Base-by-base conservation (phyloP, 73 alveolate species). In the Paramecium sonneborni region DNA sequence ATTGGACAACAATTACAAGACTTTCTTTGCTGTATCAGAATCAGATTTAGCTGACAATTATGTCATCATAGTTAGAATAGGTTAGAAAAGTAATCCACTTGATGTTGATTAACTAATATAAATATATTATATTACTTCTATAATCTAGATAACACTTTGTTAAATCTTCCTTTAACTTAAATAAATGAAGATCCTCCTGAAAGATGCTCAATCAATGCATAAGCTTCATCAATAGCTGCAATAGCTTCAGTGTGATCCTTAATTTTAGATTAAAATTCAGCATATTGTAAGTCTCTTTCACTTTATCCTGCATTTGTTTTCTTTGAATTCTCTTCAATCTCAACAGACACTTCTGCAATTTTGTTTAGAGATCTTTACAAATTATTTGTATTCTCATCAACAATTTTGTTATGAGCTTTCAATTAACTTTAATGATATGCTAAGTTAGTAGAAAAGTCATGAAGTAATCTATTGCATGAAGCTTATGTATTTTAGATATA, bases 301-400 rank as follows among this genome's bases (percentile, higher is more conserved):
- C 76, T 43, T 79, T 41, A 34, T 15, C 90, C 90, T 21, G 90
- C 90, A 43, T 79, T 79, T 1, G 90, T 79, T 34, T 79, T 79
- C 72, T 79, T 79, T 24, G 55, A 20, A 43, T 79, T 79, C 28
- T 79, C 90, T 26, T 79, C 90, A 79, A 79, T 79, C 46, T 79
- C 90, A 9, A 79, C 90, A 46, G 90, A 79, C 7, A 79, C 90
- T 79, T 79, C 90, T 10, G 90, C 90, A 43, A 79, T 79, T 39
- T 79, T 79, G 32, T 43, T 79, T 10, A 79, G 52, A 15, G 90
- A 39, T 39, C 90, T 37, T 23, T 79, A 24, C 20, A 79, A 34
- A 46, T 79, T 79, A 12, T 79, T 79, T 3, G 44, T 39, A 23
- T 79, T 79, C n/a, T 79, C 90, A 21, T 79, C 90, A 43, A 79